phyloP scores from a whole-genome alignment of 2,329 filamentous ascomycete species.

The Paramyrothecium sp. region DNA sequence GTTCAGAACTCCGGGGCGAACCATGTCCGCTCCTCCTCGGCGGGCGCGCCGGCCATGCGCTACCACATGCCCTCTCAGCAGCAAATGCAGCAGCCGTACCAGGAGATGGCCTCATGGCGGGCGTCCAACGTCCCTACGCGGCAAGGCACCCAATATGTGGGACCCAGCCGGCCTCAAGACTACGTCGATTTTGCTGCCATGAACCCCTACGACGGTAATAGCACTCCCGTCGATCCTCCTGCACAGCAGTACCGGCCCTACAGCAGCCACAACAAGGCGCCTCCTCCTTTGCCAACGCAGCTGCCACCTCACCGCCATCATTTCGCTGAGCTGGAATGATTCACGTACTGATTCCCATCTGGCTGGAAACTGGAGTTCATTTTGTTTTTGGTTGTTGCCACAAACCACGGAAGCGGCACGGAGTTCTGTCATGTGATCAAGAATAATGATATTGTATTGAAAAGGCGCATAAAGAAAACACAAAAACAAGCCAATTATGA shows the following conservation, averaged over 20 bases:
- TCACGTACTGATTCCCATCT: neutral
- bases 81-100: conserved; percentile 3
- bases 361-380: neutral
- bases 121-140: conserved; percentile 9
- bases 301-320: neutral
- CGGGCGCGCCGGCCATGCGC: neutral
- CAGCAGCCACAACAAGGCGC: neutral
- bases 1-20: neutral
- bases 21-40: neutral
- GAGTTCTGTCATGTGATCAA: neutral
- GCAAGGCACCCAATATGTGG: conserved; percentile 15
- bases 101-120: conserved; percentile 3
- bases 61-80: neutral
- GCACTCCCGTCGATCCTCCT: neutral
- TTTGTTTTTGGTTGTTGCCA: neutral
- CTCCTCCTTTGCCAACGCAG: neutral
- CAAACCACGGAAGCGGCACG: neutral
- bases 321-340: neutral
- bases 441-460: neutral
- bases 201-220: conserved; percentile 10
- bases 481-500: neutral
- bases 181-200: conserved; percentile 15
- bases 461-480: neutral
- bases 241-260: conserved; percentile 3
- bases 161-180: conserved; percentile 15